Percentiles rank a stretch among this genome's conserved stretches.
phyloP scores from a whole-genome alignment of 345 rosid species.

The Salix dunnii region DNA sequence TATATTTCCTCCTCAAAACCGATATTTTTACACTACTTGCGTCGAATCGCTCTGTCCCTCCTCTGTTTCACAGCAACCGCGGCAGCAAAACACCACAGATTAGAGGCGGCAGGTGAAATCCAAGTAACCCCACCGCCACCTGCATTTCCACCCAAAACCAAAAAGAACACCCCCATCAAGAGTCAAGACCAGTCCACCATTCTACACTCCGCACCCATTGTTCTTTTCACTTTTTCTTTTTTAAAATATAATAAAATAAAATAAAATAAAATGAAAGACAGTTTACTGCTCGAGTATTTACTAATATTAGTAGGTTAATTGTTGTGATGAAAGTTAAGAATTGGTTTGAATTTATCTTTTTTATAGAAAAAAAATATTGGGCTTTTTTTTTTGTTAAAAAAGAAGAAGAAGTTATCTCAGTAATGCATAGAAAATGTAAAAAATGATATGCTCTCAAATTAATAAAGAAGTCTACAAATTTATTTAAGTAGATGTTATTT shows the following conservation, averaged over 20 bases:
- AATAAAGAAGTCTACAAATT: too few relatives aligned
- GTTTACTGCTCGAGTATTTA: background rate
- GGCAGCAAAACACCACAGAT: conserved; percentile 23
- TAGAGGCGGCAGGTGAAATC: conserved; percentile 27
- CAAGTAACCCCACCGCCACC: conserved; percentile 39
- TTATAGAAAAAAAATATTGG: too few relatives aligned
- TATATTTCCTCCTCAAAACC: conserved; percentile 1
- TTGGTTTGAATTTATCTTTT: too few relatives aligned
- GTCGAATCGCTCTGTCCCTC: background rate
- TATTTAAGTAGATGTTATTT: too few relatives aligned
- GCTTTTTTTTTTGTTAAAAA: too few relatives aligned
- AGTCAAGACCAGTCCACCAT: conserved; percentile 1
- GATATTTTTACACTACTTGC: conserved; percentile 11
- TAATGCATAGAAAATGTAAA: too few relatives aligned
- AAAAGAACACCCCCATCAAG: conserved; percentile 13
- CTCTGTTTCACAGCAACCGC: conserved; percentile 9
- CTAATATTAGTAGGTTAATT: too few relatives aligned
- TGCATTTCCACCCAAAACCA: conserved; percentile 26
- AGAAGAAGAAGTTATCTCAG: too few relatives aligned
- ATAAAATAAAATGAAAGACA: background rate
- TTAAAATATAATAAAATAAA: too few relatives aligned
- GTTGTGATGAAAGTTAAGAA: too few relatives aligned
- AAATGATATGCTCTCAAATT: too few relatives aligned
- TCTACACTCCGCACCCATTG: background rate
- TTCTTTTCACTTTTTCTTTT: background rate